Evolutionary conservation across 371 early-diverging fungal genomes (phyloP), one percentile per base, ranked within the genome.

Genomic region (Rhizopus arrhizus): DNA sequence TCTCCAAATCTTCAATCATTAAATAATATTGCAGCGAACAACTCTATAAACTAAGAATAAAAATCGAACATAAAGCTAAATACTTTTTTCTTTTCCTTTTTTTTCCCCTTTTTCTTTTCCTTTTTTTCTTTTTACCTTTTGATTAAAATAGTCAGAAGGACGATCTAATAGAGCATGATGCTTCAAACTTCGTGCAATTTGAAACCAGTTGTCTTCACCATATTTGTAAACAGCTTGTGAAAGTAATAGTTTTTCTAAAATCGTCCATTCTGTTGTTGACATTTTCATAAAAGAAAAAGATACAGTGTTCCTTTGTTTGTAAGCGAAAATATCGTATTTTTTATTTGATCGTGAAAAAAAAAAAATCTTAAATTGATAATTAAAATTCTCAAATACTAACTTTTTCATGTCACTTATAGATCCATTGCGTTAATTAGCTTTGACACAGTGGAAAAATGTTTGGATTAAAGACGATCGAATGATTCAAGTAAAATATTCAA

Each of bases 191-290:
- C 78, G 74, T 32, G 85, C 76, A 42, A 87, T 80, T 29, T 80
- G 75, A 15, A 77, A 68, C 87, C 87, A 89, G 53, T 81, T 79
- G 49, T 82, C 81, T 62, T 82, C 86, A n/a, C 87, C 85, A 70
- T 78, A 76, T 58, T 85, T 85, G 66, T 85, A 83, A 43, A 87
- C 88, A 40, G 85, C 78, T 60, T 89, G 89, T 16, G 78, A 83
- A 13, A 89, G 74, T 11, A 89, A 61, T 28, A 87, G 65, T 45
- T 82, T 83, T 54, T 89, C 89, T 52, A 87, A 74, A 10, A 76
- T 62, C 8, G 85, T 77, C 87, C 87, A 87, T 56, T 67, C 68
- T n/a, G 47, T 29, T 9, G 65, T 60, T 45, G 65, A 42, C 65
- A 65, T 65, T 12, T 22, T 32, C 22, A 22, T 22, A 22, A 22